Percentiles rank a stretch among this genome's conserved stretches.
Conservation (phyloP, 139 green algal species). For the Mesotaenium endlicherianum region DNA sequence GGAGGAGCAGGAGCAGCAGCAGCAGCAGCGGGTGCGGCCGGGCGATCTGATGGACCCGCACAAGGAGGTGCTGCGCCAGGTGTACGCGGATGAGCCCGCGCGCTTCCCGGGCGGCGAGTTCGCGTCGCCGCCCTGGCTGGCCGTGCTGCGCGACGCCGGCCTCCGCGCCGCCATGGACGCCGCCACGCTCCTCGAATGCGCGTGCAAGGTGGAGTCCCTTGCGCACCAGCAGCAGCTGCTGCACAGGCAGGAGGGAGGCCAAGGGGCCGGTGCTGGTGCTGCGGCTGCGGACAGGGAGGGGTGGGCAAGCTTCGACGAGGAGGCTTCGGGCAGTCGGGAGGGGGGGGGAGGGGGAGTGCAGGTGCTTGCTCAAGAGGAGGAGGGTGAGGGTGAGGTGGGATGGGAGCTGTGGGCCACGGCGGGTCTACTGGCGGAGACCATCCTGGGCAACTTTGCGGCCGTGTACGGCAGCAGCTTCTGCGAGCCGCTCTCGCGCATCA, state of each 20-base stretch:
- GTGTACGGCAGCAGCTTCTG: not conserved
- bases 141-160: constrained; percentile 40
- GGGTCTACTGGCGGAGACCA: not conserved
- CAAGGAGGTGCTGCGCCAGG: constrained; percentile 54
- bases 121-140: constrained; percentile 18
- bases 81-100: constrained; percentile 52
- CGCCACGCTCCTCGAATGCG: constrained; percentile 29
- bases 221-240: not conserved
- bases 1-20: not conserved
- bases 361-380: not conserved
- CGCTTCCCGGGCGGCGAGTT: constrained; percentile 63
- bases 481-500: not conserved
- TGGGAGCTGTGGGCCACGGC: constrained; percentile 16
- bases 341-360: not conserved
- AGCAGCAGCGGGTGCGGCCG: not conserved
- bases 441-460: constrained; percentile 11
- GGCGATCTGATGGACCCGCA: constrained; percentile 66
- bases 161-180: constrained; percentile 30
- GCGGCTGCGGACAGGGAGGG: not conserved
- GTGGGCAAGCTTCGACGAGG: not conserved
- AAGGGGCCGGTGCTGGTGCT: not conserved
- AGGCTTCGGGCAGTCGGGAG: not conserved
- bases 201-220: constrained; percentile 14
- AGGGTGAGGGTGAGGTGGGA: not conserved
- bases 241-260: not conserved